Conservation (phyloP, 2,329 filamentous ascomycete species). For the Penicillium polonicum region DNA sequence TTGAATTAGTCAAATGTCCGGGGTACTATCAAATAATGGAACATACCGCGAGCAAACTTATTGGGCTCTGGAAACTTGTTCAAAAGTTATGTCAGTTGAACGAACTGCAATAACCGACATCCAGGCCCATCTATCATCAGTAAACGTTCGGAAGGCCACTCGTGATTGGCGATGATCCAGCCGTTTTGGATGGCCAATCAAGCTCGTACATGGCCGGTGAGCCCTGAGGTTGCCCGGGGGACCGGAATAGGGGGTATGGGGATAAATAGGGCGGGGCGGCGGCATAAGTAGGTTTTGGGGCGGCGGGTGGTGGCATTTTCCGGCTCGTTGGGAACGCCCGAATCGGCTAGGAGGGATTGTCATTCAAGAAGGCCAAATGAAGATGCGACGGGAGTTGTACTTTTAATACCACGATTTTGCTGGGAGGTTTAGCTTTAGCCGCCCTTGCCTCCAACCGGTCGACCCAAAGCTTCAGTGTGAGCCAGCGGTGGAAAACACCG, state of each 20-base stretch:
- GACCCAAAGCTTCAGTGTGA: not conserved
- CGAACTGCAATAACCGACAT: too few relatives aligned
- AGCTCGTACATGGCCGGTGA: not conserved
- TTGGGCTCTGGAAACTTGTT: too few relatives aligned
- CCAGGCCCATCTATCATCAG: not conserved
- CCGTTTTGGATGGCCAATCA: not conserved
- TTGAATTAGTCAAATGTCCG: not conserved
- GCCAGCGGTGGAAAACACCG: not conserved
- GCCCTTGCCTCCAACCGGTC: conserved; percentile 1
- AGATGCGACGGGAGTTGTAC: not conserved
- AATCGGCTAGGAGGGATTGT: conserved; percentile 1
- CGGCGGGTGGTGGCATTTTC: not conserved
- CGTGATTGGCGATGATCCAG: not conserved
- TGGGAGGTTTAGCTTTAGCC: not conserved
- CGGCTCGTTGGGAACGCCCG: not conserved
- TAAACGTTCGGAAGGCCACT: not conserved
- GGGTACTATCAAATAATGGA: not conserved
- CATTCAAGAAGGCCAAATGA: not conserved
- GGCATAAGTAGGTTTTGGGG: not conserved
- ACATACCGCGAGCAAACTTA: not conserved
- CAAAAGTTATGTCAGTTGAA: not conserved
- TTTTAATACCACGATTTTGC: conserved; percentile 3
- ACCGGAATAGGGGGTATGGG: not conserved
- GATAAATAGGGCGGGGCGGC: not conserved
- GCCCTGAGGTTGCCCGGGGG: not conserved